Conservation (phyloP, 768 basidiomycete species). For the Leccinum arenicola region DNA sequence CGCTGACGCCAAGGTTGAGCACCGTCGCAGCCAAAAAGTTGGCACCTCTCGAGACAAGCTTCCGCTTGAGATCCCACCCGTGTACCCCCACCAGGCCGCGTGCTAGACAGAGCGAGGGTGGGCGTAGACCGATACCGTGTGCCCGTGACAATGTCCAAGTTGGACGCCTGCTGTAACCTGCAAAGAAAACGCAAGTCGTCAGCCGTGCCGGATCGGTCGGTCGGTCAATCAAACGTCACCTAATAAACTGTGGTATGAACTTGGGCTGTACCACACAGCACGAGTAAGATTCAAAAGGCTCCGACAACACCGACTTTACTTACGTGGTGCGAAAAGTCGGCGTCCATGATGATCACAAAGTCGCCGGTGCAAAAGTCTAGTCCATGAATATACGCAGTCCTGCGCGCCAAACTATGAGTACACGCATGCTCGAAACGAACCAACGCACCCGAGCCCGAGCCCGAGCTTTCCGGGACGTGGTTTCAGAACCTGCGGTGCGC, state of each 20-base stretch:
- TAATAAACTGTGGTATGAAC: constrained; percentile 91
- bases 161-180: constrained; percentile 78
- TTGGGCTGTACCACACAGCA: constrained; percentile 61
- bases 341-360: constrained; percentile 97
- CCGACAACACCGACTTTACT: constrained; percentile 22
- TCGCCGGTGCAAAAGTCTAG: constrained; percentile 86
- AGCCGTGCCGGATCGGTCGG: neutral
- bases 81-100: constrained; percentile 79
- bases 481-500: constrained; percentile 59
- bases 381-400: constrained; percentile 91
- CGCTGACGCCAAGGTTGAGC: constrained; percentile 81
- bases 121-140: constrained; percentile 76
- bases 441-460: constrained; percentile 59
- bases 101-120: constrained; percentile 50
- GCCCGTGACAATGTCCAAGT: constrained; percentile 91
- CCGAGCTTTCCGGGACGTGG: constrained; percentile 90
- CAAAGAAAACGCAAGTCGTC: neutral
- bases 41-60: constrained; percentile 83
- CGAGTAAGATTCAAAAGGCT: constrained; percentile 4
- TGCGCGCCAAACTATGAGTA: constrained; percentile 29
- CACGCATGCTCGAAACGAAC: neutral
- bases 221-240: constrained; percentile 37
- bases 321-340: constrained; percentile 94
- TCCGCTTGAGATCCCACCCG: constrained; percentile 90
- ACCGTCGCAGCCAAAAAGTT: constrained; percentile 89